Base-by-base conservation (phyloP, 805 yeast species). In the Pichia heedii region DNA sequence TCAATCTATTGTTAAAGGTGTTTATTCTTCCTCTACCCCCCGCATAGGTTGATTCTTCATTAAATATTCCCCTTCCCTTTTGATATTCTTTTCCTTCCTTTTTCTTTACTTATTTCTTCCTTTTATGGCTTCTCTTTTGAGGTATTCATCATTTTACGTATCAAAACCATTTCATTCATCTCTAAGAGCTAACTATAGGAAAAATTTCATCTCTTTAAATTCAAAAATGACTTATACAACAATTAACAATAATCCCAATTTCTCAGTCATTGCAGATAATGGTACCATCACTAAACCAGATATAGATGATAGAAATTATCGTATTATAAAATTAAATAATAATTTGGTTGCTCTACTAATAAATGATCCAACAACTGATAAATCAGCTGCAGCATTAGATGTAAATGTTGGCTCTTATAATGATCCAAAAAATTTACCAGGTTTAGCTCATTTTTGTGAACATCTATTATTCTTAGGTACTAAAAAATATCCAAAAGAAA, bases 381-480 rank as follows among this genome's bases (percentile, higher is more conserved):
- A 81, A 55, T 68, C 89, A 0, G 89, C 88, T 0, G 93, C 90
- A 3, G 76, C 93, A 0, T 60, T 84, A 44, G 93, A 84, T 55
- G 90, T 84, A 12, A 74, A 81, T 52, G 83, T 81, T 19, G 94
- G 94, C 11, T 70, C 90, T 2, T 80, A 80, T 57, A 74, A 79
- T 45, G 94, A 84, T 57, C 80, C 78, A 22, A 68, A 71, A 42
- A 60, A 66, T 12, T 56, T 82, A 24, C 79, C 84, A 4, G 94
- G 94, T 3, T 65, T 84, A 45, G 94, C 94, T 7, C 94, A 84
- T 65, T 84, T 84, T 56, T 76, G 81, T 57, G 83, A 77, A 54
- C 83, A 84, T 60, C 67, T 84, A 47, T 66, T 83, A 47, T 83
- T 83, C 60, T 80, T 83, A 86, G 90, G 90, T 19, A 83, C 90